phyloP scores from a whole-genome alignment of 148 eudicot species.

The Rheum nobile region DNA sequence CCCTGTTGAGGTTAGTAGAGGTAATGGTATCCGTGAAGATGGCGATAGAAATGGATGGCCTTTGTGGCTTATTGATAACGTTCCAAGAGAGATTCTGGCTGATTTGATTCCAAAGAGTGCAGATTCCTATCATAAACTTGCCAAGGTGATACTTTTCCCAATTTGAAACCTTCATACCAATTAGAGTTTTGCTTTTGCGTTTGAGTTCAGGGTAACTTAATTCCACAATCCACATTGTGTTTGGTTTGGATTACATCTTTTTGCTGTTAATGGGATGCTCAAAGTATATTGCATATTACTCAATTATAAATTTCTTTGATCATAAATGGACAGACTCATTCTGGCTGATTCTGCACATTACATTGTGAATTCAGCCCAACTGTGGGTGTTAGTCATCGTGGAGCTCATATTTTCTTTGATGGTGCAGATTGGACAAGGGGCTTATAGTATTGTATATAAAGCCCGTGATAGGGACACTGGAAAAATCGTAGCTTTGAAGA shows the following conservation, averaged over 20 bases:
- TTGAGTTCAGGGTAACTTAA: neutral
- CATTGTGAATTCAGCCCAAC: neutral
- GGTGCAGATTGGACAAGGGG: conserved; percentile 9
- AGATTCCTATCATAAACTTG: conserved; percentile 3
- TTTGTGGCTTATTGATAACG: neutral
- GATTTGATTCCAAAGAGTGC: neutral
- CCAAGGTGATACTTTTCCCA: neutral
- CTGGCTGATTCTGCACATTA: neutral
- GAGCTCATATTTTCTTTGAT: neutral
- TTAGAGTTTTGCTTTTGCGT: neutral
- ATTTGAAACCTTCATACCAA: neutral
- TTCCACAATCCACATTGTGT: neutral
- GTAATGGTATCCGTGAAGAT: neutral
- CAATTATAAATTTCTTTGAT: neutral
- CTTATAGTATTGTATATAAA: conserved; percentile 4
- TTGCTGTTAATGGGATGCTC: neutral
- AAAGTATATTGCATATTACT: neutral
- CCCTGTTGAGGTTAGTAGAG: neutral
- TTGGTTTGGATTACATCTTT: neutral
- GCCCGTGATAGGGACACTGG: conserved; percentile 9
- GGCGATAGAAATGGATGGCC: neutral
- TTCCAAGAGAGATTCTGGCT: neutral
- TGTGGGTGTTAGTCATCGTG: neutral
- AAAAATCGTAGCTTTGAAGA: conserved; percentile 7
- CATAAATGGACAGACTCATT: neutral